Conservation (phyloP, 2,329 filamentous ascomycete genomes). For the Phialemonium atrogriseum region DNA sequence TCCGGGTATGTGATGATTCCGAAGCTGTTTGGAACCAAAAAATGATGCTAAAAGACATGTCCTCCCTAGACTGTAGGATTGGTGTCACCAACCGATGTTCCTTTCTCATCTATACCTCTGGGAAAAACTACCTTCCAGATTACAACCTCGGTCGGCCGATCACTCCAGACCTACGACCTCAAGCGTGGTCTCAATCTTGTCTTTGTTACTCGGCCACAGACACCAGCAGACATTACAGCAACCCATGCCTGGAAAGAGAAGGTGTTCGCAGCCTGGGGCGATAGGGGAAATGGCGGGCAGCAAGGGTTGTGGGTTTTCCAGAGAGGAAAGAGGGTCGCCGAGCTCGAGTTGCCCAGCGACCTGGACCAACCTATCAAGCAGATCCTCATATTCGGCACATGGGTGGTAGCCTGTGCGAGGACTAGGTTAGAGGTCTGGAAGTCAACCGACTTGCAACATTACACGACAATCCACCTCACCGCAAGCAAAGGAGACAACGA, state of each 20-base stretch:
- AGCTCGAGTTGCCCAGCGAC: conserved; percentile 60
- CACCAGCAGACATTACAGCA: conserved; percentile 76
- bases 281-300: conserved; percentile 36
- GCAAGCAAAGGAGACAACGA: conserved; percentile 52
- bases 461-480: conserved; percentile 68
- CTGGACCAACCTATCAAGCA: conserved; percentile 65
- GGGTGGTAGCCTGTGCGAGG: conserved; percentile 73
- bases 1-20: conserved; percentile 62
- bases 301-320: conserved; percentile 87
- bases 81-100: conserved; percentile 82
- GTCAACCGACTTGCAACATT: conserved; percentile 72
- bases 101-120: conserved; percentile 80
- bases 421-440: conserved; percentile 88
- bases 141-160: conserved; percentile 85
- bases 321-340: conserved; percentile 74
- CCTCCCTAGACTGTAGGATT: conserved; percentile 71
- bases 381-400: conserved; percentile 78
- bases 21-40: not conserved
- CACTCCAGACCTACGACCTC: conserved; percentile 92
- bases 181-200: conserved; percentile 83
- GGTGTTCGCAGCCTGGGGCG: conserved; percentile 85
- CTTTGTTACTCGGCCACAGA: conserved; percentile 88
- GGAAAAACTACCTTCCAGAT: conserved; percentile 96
- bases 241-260: conserved; percentile 81
- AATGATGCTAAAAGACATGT: conserved; percentile 2